Base-by-base conservation (phyloP, 805 yeast genomes). In the Blastobotrys attinorum region DNA sequence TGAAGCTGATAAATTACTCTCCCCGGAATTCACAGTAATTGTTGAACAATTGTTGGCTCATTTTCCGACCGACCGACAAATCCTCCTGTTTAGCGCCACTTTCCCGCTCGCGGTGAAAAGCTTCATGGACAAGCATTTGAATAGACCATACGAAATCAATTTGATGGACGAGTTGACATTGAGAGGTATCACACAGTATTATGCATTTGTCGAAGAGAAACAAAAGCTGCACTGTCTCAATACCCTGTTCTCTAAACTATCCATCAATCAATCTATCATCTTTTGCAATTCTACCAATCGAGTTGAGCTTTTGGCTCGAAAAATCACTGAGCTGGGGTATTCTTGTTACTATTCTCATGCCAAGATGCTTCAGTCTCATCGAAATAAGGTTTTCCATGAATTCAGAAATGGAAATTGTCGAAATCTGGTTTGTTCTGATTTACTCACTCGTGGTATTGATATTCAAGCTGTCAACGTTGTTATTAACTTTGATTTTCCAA, bases 401-500 rank as follows among this genome's bases (percentile, higher is more conserved):
- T 92, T 92, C 66, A 84, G 98, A 73, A 95, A 87, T 63, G 98
- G 98, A 40, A 88, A 86, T 64, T 96, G 92, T 60, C 83, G 98
- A 70, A 92, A 92, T 61, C 74, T 92, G 59, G 98, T 92, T 33
- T 92, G 98, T 69, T 85, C 97, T 1, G 98, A 92, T 69, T 73
- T 92, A 50, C 76, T 92, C 51, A 90, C 97, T 23, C 84, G 97
- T 74, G 97, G 98, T 76, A 92, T 92, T 58, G 98, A 92, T 73
- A 90, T 92, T 57, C 97, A 92, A 67, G 97, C 97, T 4, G 98
- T 92, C 52, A 92, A 92, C 61, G 97, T 92, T 38, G 98, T 92
- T 40, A 85, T 92, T 58, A 92, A 92, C 70, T 92, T 92, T 63
- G 98, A 92, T 65, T 92, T 92, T 82, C 98, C 98, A 49, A 90